These are phyloP conservation scores for Apiotrichum gracile DNA, from an alignment of 1,284 basidiomycete genomes.

Conservation along the genomic window DNA sequence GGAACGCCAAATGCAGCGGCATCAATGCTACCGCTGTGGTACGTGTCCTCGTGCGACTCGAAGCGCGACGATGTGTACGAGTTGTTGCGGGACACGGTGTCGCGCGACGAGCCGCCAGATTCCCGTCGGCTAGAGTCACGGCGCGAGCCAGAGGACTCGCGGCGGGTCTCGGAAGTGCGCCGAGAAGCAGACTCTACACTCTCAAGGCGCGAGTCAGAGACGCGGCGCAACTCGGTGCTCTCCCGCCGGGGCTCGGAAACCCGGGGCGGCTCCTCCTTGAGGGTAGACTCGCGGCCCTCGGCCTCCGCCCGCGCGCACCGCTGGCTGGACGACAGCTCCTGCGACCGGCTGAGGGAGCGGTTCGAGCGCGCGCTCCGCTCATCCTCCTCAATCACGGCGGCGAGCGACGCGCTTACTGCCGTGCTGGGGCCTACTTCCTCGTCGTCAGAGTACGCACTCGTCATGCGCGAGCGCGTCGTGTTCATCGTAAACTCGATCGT, in stretches of 20 bases:
- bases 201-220: neutral
- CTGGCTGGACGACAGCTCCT: constrained; percentile 11
- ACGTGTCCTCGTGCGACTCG: neutral
- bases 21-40: constrained; percentile 16
- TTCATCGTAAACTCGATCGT: constrained; percentile 72
- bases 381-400: constrained; percentile 20
- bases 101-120: neutral
- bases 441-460: neutral
- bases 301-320: constrained; percentile 2
- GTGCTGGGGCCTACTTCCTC: neutral
- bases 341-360: constrained; percentile 3
- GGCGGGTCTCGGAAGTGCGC: neutral
- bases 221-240: no score
- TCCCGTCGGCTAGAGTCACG: neutral
- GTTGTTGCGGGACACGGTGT: neutral
- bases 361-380: constrained; percentile 12
- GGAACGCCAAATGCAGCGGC: constrained; percentile 35
- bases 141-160: neutral
- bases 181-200: neutral
- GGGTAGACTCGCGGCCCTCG: neutral
- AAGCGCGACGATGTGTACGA: constrained; percentile 3
- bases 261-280: neutral
- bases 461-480: constrained; percentile 1
- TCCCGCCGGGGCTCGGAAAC: neutral
- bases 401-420: neutral